Conservation (phyloP, 140 eudicot species). For the Bidens hawaiensis region DNA sequence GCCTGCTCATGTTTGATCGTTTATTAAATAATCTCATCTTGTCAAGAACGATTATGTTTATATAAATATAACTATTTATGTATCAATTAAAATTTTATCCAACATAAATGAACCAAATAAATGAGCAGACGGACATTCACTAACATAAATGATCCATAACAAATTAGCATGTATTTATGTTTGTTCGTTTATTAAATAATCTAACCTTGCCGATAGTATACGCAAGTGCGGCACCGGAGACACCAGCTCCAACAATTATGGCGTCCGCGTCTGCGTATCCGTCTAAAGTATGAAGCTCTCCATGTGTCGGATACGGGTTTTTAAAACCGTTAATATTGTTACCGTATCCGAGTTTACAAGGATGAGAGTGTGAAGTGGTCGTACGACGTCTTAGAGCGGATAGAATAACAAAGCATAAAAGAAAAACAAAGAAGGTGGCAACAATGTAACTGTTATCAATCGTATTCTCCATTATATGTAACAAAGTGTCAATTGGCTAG, state of each 20-base stretch:
- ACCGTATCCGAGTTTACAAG: neutral
- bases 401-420: constrained; percentile 30
- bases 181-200: neutral
- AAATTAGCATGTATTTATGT: too few relatives aligned
- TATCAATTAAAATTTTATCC: too few relatives aligned
- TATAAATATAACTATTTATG: too few relatives aligned
- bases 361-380: neutral
- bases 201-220: constrained; percentile 48
- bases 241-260: neutral
- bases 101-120: too few relatives aligned
- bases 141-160: too few relatives aligned
- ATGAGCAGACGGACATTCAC: too few relatives aligned
- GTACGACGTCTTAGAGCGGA: constrained; percentile 25
- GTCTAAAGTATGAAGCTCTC: neutral
- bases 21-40: too few relatives aligned
- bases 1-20: too few relatives aligned
- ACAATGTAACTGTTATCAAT: constrained; percentile 33
- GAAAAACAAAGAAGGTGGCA: constrained; percentile 25
- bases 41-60: too few relatives aligned
- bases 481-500: too few relatives aligned
- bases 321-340: neutral
- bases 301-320: constrained; percentile 12
- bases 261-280: constrained; percentile 26
- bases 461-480: constrained; percentile 26
- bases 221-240: constrained; percentile 31